A percentile compares a stretch with the other conserved stretches of the same genome.
Conservation (phyloP, 202 grass and related monocot genomes). For the Bolboschoenoplectus hybrid region DNA sequence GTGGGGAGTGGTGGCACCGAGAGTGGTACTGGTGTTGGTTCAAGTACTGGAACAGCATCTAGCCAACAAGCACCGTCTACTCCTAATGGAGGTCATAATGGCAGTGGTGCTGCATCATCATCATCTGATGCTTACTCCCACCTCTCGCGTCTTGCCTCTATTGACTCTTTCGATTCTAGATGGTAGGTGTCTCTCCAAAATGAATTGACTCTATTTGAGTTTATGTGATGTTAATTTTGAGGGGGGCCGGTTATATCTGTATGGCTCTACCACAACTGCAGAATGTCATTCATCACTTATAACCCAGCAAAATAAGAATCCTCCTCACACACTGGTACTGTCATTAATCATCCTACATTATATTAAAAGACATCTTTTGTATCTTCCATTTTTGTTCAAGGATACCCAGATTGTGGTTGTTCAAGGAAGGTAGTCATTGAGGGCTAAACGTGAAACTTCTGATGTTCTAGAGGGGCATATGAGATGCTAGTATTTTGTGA, state of each 20-base stretch:
- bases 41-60: slow-evolving; percentile 27
- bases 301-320: slow-evolving; percentile 40
- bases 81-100: slow-evolving; percentile 56
- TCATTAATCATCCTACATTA: background rate
- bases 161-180: slow-evolving; percentile 99
- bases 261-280: background rate
- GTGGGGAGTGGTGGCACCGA: slow-evolving; percentile 40
- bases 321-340: slow-evolving; percentile 1
- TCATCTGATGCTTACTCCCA: slow-evolving; percentile 79
- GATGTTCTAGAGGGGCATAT: slow-evolving; percentile 2
- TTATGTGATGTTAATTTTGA: background rate
- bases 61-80: slow-evolving; percentile 55
- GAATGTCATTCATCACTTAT: slow-evolving; percentile 28
- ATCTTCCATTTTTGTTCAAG: background rate
- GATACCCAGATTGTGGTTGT: background rate
- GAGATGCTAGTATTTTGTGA: background rate
- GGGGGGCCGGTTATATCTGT: background rate
- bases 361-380: background rate
- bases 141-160: slow-evolving; percentile 82
- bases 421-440: background rate
- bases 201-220: background rate
- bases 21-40: slow-evolving; percentile 27
- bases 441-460: background rate
- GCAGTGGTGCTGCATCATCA: slow-evolving; percentile 52
- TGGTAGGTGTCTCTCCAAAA: slow-evolving; percentile 55